phyloP scores from a whole-genome alignment of 1,139 yeast species.

The Spencermartinsiella ligniputridi region DNA sequence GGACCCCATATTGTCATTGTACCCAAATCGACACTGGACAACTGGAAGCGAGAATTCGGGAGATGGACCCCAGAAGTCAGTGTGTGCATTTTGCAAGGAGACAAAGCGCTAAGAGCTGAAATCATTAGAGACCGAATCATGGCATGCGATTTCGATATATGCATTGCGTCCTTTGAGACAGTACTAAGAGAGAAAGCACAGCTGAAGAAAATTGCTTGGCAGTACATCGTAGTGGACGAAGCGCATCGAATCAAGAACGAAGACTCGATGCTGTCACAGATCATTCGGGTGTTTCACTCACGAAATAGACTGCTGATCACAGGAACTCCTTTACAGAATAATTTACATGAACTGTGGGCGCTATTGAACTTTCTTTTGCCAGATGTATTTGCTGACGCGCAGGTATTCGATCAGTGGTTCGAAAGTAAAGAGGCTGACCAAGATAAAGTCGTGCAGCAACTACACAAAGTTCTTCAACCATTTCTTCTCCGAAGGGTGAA shows the following conservation, averaged over 20 bases:
- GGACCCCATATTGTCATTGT: slow-evolving; percentile 94
- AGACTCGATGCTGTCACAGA: slow-evolving; percentile 85
- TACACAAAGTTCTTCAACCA: slow-evolving; percentile 87
- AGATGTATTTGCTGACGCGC: slow-evolving; percentile 91
- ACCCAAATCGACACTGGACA: slow-evolving; percentile 91
- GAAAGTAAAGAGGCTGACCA: slow-evolving; percentile 50
- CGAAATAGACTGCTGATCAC: slow-evolving; percentile 82
- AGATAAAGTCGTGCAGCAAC: slow-evolving; percentile 71
- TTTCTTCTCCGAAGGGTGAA: slow-evolving; percentile 86
- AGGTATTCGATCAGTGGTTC: slow-evolving; percentile 93
- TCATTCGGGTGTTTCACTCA: slow-evolving; percentile 81
- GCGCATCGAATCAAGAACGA: slow-evolving; percentile 97
- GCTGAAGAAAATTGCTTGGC: slow-evolving; percentile 85
- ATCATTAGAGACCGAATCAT: slow-evolving; percentile 57
- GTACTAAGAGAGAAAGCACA: slow-evolving; percentile 83
- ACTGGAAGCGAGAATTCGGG: slow-evolving; percentile 91
- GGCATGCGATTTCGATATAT: slow-evolving; percentile 81
- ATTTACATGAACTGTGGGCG: slow-evolving; percentile 95
- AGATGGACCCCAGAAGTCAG: slow-evolving; percentile 97
- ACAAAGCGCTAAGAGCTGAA: slow-evolving; percentile 66
- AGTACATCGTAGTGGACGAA: slow-evolving; percentile 89
- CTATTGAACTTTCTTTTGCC: slow-evolving; percentile 83
- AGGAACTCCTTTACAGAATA: slow-evolving; percentile 94
- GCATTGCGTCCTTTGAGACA: slow-evolving; percentile 88
- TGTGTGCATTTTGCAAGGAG: slow-evolving; percentile 81